These are phyloP conservation scores for Boletus subcaerulescens DNA, from an alignment of 768 basidiomycete species.

Conservation along the genomic window DNA sequence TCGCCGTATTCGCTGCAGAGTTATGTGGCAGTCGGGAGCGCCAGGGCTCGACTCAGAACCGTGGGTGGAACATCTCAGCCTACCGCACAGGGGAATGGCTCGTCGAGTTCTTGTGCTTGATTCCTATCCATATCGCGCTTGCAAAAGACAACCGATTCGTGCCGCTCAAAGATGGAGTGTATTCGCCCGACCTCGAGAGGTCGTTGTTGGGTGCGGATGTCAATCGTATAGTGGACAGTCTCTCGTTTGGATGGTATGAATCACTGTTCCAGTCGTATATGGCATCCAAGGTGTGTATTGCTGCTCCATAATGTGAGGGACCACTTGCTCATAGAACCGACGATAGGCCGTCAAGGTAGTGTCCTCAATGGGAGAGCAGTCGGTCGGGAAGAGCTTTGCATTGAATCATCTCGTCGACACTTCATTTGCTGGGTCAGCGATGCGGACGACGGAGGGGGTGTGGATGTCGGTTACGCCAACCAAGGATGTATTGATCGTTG, in stretches of 20 bases:
- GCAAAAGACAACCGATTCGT: no score
- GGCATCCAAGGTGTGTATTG: slow-evolving; percentile 44
- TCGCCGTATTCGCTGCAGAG: no score
- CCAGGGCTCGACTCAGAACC: no score
- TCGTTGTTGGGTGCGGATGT: slow-evolving; percentile 59
- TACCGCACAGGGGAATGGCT: no score
- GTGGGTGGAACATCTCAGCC: no score
- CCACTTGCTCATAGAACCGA: background rate
- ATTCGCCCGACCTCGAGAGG: slow-evolving; percentile 49
- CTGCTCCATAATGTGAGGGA: background rate
- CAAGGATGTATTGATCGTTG: slow-evolving; percentile 49
- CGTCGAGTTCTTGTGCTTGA: slow-evolving; percentile 8
- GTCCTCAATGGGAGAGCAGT: slow-evolving; percentile 68
- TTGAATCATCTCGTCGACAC: slow-evolving; percentile 62
- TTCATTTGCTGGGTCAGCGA: slow-evolving; percentile 63
- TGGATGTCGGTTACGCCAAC: slow-evolving; percentile 70
- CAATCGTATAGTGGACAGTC: slow-evolving; percentile 48
- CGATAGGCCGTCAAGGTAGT: slow-evolving; percentile 58
- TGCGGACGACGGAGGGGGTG: slow-evolving; percentile 64
- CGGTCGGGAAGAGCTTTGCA: slow-evolving; percentile 58
- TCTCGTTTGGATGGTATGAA: slow-evolving; percentile 66
- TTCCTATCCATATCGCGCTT: no score
- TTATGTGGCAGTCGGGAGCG: no score
- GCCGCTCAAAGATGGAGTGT: slow-evolving; percentile 40
- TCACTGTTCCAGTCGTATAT: slow-evolving; percentile 61